These are phyloP conservation scores for Boletus barrowsii DNA, from an alignment of 768 basidiomycete species.

Conservation along the genomic window DNA sequence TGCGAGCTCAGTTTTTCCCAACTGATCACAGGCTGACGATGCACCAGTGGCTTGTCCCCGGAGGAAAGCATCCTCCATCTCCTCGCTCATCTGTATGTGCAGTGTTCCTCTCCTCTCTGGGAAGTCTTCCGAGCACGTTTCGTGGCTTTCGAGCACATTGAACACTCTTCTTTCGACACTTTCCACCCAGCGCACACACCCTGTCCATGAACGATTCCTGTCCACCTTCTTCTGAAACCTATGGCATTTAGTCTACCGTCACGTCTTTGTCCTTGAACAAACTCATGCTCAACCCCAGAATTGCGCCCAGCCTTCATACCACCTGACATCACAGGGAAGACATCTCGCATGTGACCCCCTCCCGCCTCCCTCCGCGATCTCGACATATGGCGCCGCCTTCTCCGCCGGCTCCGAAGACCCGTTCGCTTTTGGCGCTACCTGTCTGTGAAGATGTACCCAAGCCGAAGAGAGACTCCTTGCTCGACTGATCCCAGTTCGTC, in stretches of 20 bases:
- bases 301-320: conserved; percentile 66
- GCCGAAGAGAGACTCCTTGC: conserved; percentile 52
- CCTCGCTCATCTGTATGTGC: conserved; percentile 84
- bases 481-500: conserved; percentile 56
- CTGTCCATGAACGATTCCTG: conserved; percentile 29
- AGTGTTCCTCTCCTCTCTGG: conserved; percentile 74
- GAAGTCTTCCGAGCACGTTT: conserved; percentile 63
- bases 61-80: conserved; percentile 61
- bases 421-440: conserved; percentile 28
- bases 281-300: conserved; percentile 39
- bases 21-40: conserved; percentile 7
- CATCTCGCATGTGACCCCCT: conserved; percentile 83
- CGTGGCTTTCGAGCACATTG: conserved; percentile 71
- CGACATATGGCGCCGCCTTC: conserved; percentile 68
- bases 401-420: conserved; percentile 64
- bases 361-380: conserved; percentile 63
- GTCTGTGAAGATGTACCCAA: conserved; percentile 39
- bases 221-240: conserved; percentile 41
- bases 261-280: conserved; percentile 71
- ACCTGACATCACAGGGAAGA: conserved; percentile 44
- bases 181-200: conserved; percentile 33
- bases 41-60: conserved; percentile 34
- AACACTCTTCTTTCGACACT: conserved; percentile 32
- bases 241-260: conserved; percentile 62
- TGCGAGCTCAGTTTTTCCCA: conserved; percentile 39